A percentile compares a stretch with the other conserved stretches of the same genome.
These are phyloP conservation scores for Blastomyces emzantsi DNA, from an alignment of 2,329 filamentous ascomycete species.

Conservation along the genomic window DNA sequence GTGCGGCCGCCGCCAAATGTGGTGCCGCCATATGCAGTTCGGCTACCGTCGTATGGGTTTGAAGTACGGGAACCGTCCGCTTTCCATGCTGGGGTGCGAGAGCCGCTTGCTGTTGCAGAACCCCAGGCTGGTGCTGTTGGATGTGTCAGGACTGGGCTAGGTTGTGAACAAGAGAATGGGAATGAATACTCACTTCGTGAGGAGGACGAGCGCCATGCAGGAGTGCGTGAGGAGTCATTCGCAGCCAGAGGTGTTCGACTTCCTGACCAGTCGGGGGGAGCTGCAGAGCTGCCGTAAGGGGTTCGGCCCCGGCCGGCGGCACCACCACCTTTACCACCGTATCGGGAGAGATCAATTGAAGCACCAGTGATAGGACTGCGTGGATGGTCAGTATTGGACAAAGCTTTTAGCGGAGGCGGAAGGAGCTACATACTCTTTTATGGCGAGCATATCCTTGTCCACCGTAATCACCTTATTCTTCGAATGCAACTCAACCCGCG, in stretches of 20 bases:
- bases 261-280: slow-evolving; percentile 51
- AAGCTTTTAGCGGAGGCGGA: slow-evolving; percentile 1
- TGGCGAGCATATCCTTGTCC: slow-evolving; percentile 67
- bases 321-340: slow-evolving; percentile 36
- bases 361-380: slow-evolving; percentile 56
- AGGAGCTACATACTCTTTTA: slow-evolving; percentile 61
- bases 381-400: slow-evolving; percentile 17
- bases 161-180: not conserved
- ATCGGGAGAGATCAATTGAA: slow-evolving; percentile 60
- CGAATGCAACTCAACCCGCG: slow-evolving; percentile 85
- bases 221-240: slow-evolving; percentile 57
- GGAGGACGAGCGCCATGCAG: slow-evolving; percentile 53
- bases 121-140: slow-evolving; percentile 35
- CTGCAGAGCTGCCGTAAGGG: slow-evolving; percentile 39
- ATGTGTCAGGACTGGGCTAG: slow-evolving; percentile 2
- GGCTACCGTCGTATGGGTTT: slow-evolving; percentile 56
- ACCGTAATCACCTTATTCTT: slow-evolving; percentile 88
- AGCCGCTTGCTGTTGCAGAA: slow-evolving; percentile 34
- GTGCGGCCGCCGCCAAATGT: slow-evolving; percentile 53
- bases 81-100: slow-evolving; percentile 46
- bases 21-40: slow-evolving; percentile 47
- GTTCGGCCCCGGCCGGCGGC: slow-evolving; percentile 38
- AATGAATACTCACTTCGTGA: slow-evolving; percentile 48
- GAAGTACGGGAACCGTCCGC: slow-evolving; percentile 47
- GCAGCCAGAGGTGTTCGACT: slow-evolving; percentile 60